Base-by-base conservation (phyloP, 176 grass and related monocot species). In the Luzula sylvatica region DNA sequence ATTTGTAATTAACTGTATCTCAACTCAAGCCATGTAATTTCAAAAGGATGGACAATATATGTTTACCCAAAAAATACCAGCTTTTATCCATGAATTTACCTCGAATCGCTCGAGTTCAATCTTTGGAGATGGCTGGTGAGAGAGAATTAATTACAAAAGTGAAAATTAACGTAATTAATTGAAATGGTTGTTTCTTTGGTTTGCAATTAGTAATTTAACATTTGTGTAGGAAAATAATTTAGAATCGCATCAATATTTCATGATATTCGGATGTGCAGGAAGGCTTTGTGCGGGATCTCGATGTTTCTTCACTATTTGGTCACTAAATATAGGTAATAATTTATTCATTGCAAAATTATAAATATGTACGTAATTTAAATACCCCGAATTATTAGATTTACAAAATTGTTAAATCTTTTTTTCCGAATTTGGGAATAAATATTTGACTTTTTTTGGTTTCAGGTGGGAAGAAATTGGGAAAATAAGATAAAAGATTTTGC, bases 41-140 rank as follows among this genome's bases (percentile, higher is more conserved):
- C 61, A 28, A 65, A 65, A 26, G 61, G 41, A 1, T 65, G 61
- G 61, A 49, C n/a, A 27, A 65, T 65, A 29, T 65, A 45, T 50
- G 40, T 65, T 20, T 65, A 46, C 40, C 46, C 42, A 5, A 24
- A 23, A 65, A 43, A 65, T 12, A 47, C 27, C 16, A 65, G 49
- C 20, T 45, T 47, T 24, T 38, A 65, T 50, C 42, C 40, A 27
- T 4, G 20, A 20, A 16, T 65, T 24, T 65, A 65, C 20, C 61
- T n/a, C 20, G 42, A 65, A 19, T 43, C 61, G 24, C 47, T 51
- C 5, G 32, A 22, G 11, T 65, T 65, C 43, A 65, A 65, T 28
- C 61, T 43, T 11, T 65, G 61, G 61, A 65, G 61, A 65, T 65
- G 61, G 61, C 22, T 50, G 61, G 61, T 65, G 40, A 50, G 61